Evolutionary conservation across 2,329 filamentous ascomycete species (phyloP).

Genomic region (Pseudogymnoascus sp.): DNA sequence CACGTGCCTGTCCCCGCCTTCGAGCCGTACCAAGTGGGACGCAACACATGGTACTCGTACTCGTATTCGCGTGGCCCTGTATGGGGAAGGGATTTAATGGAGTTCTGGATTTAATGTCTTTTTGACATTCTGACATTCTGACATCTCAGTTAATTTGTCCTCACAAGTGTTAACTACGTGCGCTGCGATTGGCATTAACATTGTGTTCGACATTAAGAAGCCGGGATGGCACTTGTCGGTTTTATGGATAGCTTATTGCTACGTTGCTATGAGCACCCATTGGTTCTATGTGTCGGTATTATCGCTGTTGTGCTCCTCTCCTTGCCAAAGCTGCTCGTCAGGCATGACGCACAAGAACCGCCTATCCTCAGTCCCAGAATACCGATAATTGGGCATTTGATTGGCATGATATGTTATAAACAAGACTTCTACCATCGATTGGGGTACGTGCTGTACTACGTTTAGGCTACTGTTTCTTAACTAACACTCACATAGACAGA

Average conservation of each 20-base stretch:
- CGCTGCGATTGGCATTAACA: not conserved
- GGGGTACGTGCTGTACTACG: slow-evolving; percentile 27
- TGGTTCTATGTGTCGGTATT: not conserved
- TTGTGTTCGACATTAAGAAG: not conserved
- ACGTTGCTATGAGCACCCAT: not conserved
- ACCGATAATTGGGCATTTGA: slow-evolving; percentile 40
- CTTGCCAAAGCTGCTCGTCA: slow-evolving; percentile 10
- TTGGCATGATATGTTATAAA: slow-evolving; percentile 35
- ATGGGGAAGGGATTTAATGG: no score
- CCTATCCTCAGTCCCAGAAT: slow-evolving; percentile 34
- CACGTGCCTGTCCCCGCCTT: not conserved
- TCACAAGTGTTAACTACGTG: not conserved
- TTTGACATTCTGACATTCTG: not conserved
- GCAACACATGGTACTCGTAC: not conserved
- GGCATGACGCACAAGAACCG: slow-evolving; percentile 34
- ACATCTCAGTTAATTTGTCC: not conserved
- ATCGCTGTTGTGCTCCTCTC: not conserved
- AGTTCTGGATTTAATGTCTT: not conserved
- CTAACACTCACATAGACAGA: slow-evolving; percentile 18
- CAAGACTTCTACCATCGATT: slow-evolving; percentile 33
- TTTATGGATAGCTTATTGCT: not conserved
- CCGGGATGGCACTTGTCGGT: not conserved
- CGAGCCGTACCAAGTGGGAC: not conserved
- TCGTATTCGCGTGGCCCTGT: not conserved
- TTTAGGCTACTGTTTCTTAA: not conserved